A percentile compares a stretch with the other conserved stretches of the same genome.
Evolutionary conservation across 495 filamentous ascomycete genomes (phyloP).

Genomic region (Articulospora tetracladia): DNA sequence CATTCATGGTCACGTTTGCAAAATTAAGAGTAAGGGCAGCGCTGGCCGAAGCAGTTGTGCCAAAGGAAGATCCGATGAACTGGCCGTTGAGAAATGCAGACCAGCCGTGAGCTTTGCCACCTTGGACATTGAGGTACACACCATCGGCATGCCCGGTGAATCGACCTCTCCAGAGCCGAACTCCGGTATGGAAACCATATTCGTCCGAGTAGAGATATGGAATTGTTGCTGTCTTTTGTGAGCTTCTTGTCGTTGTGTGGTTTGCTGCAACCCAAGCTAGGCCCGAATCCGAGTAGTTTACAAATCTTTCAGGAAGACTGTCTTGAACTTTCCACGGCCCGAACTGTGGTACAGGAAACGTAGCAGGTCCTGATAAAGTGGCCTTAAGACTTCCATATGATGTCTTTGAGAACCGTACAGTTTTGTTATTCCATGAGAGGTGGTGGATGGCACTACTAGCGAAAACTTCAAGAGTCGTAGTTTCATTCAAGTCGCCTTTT

Average conservation of each 20-base stretch:
- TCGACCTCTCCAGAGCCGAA: neutral
- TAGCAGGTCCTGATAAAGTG: neutral
- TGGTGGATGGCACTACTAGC: no score
- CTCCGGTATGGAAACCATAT: neutral
- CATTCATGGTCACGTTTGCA: neutral
- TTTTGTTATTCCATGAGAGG: no score
- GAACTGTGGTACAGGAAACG: neutral
- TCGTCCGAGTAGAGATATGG: neutral
- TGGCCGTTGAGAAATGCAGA: neutral
- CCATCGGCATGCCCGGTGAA: neutral
- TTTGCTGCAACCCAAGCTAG: neutral
- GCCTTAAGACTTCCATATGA: neutral
- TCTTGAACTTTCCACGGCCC: neutral
- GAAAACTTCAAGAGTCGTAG: no score
- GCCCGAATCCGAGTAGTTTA: neutral
- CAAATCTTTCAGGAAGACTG: neutral
- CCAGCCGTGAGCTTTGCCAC: neutral
- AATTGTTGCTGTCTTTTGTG: neutral
- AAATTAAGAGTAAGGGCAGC: neutral
- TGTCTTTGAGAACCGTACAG: no score
- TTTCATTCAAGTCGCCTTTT: no score
- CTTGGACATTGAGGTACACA: neutral
- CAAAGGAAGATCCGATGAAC: neutral
- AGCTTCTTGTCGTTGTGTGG: neutral
- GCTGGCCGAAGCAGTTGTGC: neutral